Base-by-base conservation (phyloP, 495 filamentous ascomycete genomes). In the Hypoxylon crocopeplum region DNA sequence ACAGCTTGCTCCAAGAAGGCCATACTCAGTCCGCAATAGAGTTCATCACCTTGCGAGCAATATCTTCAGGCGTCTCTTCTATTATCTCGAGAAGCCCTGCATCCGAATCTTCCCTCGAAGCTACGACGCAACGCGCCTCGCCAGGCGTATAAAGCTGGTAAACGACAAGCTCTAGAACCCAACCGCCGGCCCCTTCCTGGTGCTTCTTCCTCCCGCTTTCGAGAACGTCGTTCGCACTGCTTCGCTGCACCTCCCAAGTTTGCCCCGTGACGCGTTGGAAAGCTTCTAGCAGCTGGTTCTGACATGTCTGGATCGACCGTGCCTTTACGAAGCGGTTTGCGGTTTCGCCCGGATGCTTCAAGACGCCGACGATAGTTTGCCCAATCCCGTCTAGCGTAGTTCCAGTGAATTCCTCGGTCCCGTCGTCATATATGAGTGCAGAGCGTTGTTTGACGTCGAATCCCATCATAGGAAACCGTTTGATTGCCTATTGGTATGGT, bases 331-430 rank as follows among this genome's bases (percentile, higher is more conserved):
- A 56, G 0, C 72, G 69, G 57, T 83, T 83, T 46, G 71, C 73
- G 2, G 81, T 83, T 22, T 76, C 70, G 0, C 75, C 71, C 0
- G 71, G 69, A 20, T 80, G 72, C 16, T 57, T 45, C 2, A 85
- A 46, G 8, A 77, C 60, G 0, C 73, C 75, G 7, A 70, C 73
- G 11, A 82, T 55, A n/a, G 77, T 72, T 24, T 71, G 66, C 0
- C 71, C 80, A n/a, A 83, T 63, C 3, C 70, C 68, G 1, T 69
- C 46, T 7, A 82, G 62, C 4, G 71, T 78, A 0, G 80, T 82
- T 17, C 69, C 54, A 8, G 75, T 79, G 56, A 81, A 74, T 12
- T 53, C 48, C 17, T 59, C 62, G 15, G 73, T 65, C 3, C 82
- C 81, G 0, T 73, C 71, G 33, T 84, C 79, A 53, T 72, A 81